Percentiles rank a stretch among this genome's conserved stretches.
Evolutionary conservation across 2,329 filamentous ascomycete genomes (phyloP).

Genomic region (Trichoderma pleuroti): DNA sequence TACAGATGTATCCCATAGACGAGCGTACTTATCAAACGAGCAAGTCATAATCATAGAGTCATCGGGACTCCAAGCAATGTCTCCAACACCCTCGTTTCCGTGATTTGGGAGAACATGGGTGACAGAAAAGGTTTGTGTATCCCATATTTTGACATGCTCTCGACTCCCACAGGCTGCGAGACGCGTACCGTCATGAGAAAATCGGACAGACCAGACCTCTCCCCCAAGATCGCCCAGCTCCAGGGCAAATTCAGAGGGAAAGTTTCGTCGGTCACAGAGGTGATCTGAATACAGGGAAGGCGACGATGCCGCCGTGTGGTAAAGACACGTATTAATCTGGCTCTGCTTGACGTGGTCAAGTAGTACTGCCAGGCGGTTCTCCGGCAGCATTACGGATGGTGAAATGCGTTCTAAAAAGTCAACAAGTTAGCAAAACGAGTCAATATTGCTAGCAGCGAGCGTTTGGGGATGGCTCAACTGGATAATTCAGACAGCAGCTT

Average conservation of each 20-base stretch:
- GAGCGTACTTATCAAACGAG: constrained; percentile 67
- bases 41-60: constrained; percentile 83
- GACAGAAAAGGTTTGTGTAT: constrained; percentile 66
- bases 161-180: constrained; percentile 80
- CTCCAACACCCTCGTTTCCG: constrained; percentile 61
- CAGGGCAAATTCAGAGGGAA: constrained; percentile 68
- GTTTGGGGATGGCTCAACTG: constrained; percentile 50
- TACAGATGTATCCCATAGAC: constrained; percentile 71
- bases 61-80: constrained; percentile 88
- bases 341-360: constrained; percentile 78
- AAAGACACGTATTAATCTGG: constrained; percentile 80
- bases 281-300: constrained; percentile 91
- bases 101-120: constrained; percentile 64
- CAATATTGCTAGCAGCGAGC: not conserved
- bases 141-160: constrained; percentile 74
- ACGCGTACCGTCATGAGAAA: constrained; percentile 80
- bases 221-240: constrained; percentile 71
- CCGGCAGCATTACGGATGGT: constrained; percentile 93
- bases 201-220: constrained; percentile 89
- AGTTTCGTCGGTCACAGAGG: constrained; percentile 72
- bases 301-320: constrained; percentile 75
- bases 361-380: constrained; percentile 78
- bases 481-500: constrained; percentile 77
- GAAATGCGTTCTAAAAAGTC: constrained; percentile 71
- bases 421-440: constrained; percentile 23